phyloP scores from a whole-genome alignment of 202 grass and related monocot genomes.

The Tripidium arundinaceum region DNA sequence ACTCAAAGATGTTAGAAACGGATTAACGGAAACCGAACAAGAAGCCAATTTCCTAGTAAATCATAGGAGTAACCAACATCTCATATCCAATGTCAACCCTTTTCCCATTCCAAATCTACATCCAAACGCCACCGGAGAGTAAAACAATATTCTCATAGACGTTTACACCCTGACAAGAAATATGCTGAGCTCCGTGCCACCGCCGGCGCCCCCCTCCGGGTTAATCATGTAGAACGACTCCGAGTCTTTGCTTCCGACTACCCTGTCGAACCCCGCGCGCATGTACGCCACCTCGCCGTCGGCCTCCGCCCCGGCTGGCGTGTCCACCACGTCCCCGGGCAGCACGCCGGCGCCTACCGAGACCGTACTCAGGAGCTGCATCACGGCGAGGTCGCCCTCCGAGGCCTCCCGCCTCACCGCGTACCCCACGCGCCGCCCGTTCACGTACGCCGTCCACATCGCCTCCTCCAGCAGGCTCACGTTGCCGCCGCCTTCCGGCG shows the following conservation, averaged over 20 bases:
- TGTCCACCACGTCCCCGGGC: conserved; percentile 39
- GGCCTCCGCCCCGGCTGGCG: conserved; percentile 22
- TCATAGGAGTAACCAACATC: not conserved
- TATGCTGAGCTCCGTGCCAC: conserved; percentile 51
- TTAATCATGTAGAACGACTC: conserved; percentile 66
- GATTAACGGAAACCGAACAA: not conserved
- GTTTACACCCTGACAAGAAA: conserved; percentile 57
- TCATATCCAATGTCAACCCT: not conserved
- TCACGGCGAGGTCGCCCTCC: conserved; percentile 47
- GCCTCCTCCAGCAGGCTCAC: conserved; percentile 45
- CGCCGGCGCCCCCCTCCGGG: conserved; percentile 40
- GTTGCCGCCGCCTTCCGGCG: conserved; percentile 2
- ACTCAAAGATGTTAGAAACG: not conserved
- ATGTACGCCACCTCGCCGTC: conserved; percentile 60
- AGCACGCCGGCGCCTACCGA: conserved; percentile 64
- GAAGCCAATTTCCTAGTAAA: not conserved
- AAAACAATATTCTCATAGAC: not conserved
- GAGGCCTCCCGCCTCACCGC: conserved; percentile 47
- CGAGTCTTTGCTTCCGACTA: conserved; percentile 57
- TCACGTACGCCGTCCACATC: conserved; percentile 65
- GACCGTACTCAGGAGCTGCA: conserved; percentile 55
- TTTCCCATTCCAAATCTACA: not conserved
- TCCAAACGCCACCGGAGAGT: not conserved
- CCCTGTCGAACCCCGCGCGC: conserved; percentile 54
- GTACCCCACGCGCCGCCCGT: conserved; percentile 57